Conservation (phyloP, 2,329 filamentous ascomycete species). For the Ceratocystis albifundus region DNA sequence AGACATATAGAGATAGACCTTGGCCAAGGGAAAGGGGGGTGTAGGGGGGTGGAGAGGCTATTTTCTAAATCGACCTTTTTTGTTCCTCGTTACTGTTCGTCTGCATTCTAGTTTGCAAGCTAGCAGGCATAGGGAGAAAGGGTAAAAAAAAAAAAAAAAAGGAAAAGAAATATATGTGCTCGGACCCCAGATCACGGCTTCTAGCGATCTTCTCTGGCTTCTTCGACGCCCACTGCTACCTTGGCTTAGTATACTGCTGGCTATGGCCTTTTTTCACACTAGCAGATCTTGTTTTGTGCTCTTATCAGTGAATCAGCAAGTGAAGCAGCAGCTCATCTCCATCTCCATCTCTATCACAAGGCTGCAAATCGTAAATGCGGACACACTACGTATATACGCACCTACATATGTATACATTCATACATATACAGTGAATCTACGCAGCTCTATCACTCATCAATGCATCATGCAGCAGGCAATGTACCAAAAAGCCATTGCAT, state of each 20-base stretch:
- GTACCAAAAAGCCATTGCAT: neutral
- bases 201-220: conserved; percentile 3
- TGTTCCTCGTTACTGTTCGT: neutral
- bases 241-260: neutral
- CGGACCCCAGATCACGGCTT: neutral
- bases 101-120: no score
- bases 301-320: neutral
- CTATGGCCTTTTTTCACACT: neutral
- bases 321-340: no score
- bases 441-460: neutral
- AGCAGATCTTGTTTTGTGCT: neutral
- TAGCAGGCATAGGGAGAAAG: neutral
- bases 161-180: neutral
- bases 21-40: no score
- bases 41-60: neutral
- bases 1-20: no score
- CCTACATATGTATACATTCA: neutral
- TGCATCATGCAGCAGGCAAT: neutral
- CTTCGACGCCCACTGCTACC: neutral
- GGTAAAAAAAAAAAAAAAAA: neutral
- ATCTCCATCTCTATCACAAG: neutral
- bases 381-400: neutral
- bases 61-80: neutral
- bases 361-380: neutral
- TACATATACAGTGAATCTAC: neutral